Evolutionary conservation across 331 rosid genomes (phyloP).

Genomic region (Saraca asoca): DNA sequence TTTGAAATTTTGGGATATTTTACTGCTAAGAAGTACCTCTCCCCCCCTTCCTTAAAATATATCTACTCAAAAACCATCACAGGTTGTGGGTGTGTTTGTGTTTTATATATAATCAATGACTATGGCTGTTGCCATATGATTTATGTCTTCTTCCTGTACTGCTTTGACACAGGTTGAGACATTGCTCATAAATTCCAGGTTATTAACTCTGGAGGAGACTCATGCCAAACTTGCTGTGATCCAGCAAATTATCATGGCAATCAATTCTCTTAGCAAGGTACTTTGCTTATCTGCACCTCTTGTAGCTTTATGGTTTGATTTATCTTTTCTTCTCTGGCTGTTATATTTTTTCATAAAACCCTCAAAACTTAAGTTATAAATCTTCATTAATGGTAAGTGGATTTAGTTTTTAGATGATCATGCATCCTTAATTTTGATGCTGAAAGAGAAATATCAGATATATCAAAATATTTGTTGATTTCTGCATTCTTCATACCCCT

Average conservation of each 20-base stretch:
- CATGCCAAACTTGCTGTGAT: conserved; percentile 63
- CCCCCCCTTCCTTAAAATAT: not conserved
- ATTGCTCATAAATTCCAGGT: conserved; percentile 62
- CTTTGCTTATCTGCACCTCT: conserved; percentile 29
- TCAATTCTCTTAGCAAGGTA: conserved; percentile 98
- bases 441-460: conserved; percentile 4
- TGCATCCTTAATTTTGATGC: not conserved
- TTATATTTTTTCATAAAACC: not conserved
- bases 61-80: too few relatives aligned
- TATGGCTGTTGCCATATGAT: conserved; percentile 21
- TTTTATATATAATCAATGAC: not conserved
- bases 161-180: conserved; percentile 68
- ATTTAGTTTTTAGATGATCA: not conserved
- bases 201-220: conserved; percentile 63
- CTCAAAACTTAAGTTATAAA: not conserved
- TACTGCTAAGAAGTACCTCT: not conserved
- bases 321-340: not conserved
- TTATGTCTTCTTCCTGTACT: conserved; percentile 24
- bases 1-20: conserved; percentile 20
- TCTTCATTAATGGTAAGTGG: not conserved
- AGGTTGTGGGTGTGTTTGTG: too few relatives aligned
- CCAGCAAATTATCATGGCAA: conserved; percentile 92
- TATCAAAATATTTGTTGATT: conserved; percentile 2
- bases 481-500: conserved; percentile 18
- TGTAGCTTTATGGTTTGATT: conserved; percentile 2